phyloP scores from a whole-genome alignment of 768 basidiomycete species.

The Filobasidium floriforme region DNA sequence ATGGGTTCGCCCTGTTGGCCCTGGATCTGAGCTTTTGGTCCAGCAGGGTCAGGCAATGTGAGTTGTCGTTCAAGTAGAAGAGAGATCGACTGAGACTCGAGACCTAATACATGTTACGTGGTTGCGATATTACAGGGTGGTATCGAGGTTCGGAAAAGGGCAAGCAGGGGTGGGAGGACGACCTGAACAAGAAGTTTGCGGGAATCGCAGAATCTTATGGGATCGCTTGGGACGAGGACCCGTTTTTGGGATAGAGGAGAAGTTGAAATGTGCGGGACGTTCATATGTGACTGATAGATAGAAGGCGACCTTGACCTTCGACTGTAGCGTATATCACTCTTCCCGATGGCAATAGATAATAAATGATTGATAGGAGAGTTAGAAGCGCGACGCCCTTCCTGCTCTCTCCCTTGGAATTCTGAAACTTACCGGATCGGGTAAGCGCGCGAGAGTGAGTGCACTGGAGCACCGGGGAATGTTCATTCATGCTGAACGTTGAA shows the following conservation, averaged over 20 bases:
- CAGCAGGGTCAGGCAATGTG: slow-evolving; percentile 51
- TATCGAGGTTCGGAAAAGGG: slow-evolving; percentile 34
- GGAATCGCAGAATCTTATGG: slow-evolving; percentile 74
- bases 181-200: slow-evolving; percentile 63
- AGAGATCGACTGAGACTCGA: neutral
- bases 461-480: neutral
- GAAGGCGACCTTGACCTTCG: neutral
- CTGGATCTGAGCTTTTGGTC: slow-evolving; percentile 68
- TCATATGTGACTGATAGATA: no score
- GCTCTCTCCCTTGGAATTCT: neutral
- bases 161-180: slow-evolving; percentile 63
- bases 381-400: slow-evolving; percentile 1
- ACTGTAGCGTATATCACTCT: neutral
- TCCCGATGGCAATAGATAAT: no score
- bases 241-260: slow-evolving; percentile 48
- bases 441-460: neutral
- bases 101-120: slow-evolving; percentile 4
- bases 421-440: slow-evolving; percentile 1
- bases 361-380: neutral
- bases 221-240: slow-evolving; percentile 58
- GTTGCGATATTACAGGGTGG: slow-evolving; percentile 46
- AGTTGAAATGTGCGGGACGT: neutral
- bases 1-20: slow-evolving; percentile 58
- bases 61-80: slow-evolving; percentile 7
- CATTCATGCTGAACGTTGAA: neutral